phyloP scores from a whole-genome alignment of 2,329 filamentous ascomycete species.

The Stemphylium lycopersici region DNA sequence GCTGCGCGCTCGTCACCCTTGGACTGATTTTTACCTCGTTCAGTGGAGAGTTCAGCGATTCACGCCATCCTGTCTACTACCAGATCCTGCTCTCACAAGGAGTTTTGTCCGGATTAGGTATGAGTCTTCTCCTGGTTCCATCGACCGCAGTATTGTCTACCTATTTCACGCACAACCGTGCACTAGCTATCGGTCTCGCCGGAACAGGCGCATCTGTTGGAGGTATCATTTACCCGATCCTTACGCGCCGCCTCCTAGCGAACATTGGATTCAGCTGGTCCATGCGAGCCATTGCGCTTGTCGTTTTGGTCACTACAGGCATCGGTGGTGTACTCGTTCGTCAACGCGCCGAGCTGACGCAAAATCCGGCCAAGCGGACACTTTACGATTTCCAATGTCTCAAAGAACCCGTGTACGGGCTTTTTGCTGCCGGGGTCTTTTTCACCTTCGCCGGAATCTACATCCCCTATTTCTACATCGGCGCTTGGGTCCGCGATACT shows the following conservation, averaged over 20 bases:
- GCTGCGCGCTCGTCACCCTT: constrained; percentile 50
- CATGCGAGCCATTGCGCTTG: constrained; percentile 66
- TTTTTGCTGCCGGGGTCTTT: constrained; percentile 25
- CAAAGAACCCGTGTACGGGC: constrained; percentile 10
- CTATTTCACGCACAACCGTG: constrained; percentile 57
- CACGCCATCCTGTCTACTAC: constrained; percentile 47
- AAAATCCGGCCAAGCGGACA: constrained; percentile 17
- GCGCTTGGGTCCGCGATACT: constrained; percentile 14
- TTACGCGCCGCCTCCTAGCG: constrained; percentile 60
- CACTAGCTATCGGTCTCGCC: constrained; percentile 59
- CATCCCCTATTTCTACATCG: constrained; percentile 25
- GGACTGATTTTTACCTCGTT: constrained; percentile 58
- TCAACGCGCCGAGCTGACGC: constrained; percentile 14
- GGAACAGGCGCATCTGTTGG: constrained; percentile 53
- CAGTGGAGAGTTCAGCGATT: constrained; percentile 42
- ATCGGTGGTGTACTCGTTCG: constrained; percentile 51
- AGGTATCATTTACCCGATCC: constrained; percentile 56
- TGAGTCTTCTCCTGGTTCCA: constrained; percentile 24
- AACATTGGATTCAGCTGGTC: constrained; percentile 66
- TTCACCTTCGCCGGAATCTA: constrained; percentile 21
- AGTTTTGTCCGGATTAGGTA: constrained; percentile 19
- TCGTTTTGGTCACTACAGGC: constrained; percentile 53
- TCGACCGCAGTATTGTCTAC: constrained; percentile 20
- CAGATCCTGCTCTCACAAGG: constrained; percentile 44
- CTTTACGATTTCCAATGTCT: constrained; percentile 18